phyloP scores from a whole-genome alignment of 192 early-diverging fungal genomes.

The Rhizophagus sp. region DNA sequence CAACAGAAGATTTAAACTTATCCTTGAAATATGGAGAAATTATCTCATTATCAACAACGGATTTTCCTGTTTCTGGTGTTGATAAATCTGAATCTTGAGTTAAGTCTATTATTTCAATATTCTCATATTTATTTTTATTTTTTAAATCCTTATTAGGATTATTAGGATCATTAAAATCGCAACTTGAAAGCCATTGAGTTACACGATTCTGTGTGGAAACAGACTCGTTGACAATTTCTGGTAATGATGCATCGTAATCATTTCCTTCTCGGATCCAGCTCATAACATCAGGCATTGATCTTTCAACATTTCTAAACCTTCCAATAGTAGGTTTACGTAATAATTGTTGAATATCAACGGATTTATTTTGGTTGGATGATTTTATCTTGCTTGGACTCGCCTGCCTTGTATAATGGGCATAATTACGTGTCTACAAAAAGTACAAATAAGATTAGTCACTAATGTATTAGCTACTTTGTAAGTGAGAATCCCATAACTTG shows the following conservation, averaged over 20 bases:
- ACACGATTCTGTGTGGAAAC: not conserved
- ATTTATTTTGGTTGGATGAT: not conserved
- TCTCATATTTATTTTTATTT: not conserved
- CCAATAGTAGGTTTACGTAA: not conserved
- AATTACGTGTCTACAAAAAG: too few species aligned
- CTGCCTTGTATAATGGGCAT: not conserved
- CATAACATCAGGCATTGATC: not conserved
- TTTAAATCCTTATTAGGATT: not conserved
- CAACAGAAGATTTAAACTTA: not conserved
- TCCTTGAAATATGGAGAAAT: not conserved
- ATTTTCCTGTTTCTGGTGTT: not conserved
- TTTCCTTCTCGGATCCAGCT: not conserved
- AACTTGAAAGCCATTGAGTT: not conserved
- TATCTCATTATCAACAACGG: not conserved
- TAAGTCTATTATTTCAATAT: not conserved
- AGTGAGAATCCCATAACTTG: too few species aligned
- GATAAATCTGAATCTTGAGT: not conserved
- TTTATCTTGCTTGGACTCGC: not conserved
- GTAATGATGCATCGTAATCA: not conserved
- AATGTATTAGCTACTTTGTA: too few species aligned
- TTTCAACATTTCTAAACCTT: not conserved
- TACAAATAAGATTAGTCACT: too few species aligned
- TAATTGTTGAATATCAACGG: not conserved
- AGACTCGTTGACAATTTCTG: not conserved
- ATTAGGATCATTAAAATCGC: too few species aligned